Conservation (phyloP, 169 alveolate genomes). For the Eimeria acervulina region DNA sequence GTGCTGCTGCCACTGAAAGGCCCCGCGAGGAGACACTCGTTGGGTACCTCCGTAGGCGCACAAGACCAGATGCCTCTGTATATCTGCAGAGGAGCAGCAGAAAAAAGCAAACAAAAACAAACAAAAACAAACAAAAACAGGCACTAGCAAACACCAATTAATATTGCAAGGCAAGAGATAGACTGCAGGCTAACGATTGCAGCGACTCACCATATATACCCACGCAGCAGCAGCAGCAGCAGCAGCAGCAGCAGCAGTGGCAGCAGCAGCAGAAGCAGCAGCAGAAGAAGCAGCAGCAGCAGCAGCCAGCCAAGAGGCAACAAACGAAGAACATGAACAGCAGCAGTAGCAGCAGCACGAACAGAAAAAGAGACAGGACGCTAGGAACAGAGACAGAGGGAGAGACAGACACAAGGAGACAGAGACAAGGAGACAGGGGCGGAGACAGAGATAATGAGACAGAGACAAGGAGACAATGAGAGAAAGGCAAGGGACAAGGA, state of each 20-base stretch:
- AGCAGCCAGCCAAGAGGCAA: background rate
- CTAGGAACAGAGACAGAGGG: background rate
- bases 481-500: background rate
- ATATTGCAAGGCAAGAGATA: too few relatives aligned
- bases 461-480: background rate
- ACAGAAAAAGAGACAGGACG: background rate
- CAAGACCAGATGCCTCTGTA: conserved; percentile 51
- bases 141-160: too few relatives aligned
- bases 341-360: background rate
- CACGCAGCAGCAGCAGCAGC: too few relatives aligned
- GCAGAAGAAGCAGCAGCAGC: background rate
- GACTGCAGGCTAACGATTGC: background rate
- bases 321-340: background rate
- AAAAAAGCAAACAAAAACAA: background rate
- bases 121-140: background rate
- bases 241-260: background rate
- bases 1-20: conserved; percentile 36
- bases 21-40: conserved; percentile 30
- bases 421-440: background rate
- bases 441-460: background rate
- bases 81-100: conserved; percentile 18
- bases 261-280: conserved; percentile 2
- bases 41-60: conserved; percentile 3
- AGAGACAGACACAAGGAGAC: background rate
- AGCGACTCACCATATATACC: too few relatives aligned